Percentiles rank a stretch among this genome's conserved stretches.
phyloP scores from a whole-genome alignment of 2,329 filamentous ascomycete genomes.

The Elsinoe batatas region DNA sequence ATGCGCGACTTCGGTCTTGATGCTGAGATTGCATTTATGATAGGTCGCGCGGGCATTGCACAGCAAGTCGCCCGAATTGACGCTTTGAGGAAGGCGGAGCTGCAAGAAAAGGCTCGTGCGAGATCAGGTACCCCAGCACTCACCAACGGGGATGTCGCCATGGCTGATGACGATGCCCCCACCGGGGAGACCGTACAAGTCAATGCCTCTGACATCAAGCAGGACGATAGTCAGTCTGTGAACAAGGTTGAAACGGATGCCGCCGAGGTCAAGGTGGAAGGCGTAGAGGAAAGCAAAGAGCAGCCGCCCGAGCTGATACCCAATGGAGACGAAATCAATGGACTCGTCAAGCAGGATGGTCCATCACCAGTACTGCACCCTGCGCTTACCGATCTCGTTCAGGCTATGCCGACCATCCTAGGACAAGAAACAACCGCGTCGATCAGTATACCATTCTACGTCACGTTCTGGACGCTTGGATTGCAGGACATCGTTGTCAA shows the following conservation, averaged over 20 bases:
- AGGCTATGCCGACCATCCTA: constrained; percentile 53
- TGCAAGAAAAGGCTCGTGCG: constrained; percentile 22
- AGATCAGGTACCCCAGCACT: constrained; percentile 15
- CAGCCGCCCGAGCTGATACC: constrained; percentile 4
- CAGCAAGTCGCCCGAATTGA: constrained; percentile 46
- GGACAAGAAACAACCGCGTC: constrained; percentile 56
- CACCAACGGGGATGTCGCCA: constrained; percentile 47
- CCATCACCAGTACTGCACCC: constrained; percentile 45
- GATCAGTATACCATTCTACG: constrained; percentile 72
- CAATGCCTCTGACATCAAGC: constrained; percentile 19
- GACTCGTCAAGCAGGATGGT: constrained; percentile 11
- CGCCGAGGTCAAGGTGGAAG: constrained; percentile 34
- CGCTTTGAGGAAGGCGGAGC: constrained; percentile 25
- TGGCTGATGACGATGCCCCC: constrained; percentile 30
- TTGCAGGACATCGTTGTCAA: constrained; percentile 73
- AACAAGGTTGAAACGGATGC: constrained; percentile 2
- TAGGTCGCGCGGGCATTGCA: constrained; percentile 65
- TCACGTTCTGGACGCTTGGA: constrained; percentile 85
- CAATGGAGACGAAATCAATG: constrained; percentile 17
- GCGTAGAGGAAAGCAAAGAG: constrained; percentile 19
- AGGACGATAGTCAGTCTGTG: neutral
- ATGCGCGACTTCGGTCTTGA: constrained; percentile 73
- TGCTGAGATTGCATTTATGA: constrained; percentile 72
- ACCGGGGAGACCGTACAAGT: neutral
- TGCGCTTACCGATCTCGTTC: constrained; percentile 63